Evolutionary conservation across 164 flowering plant genomes (phyloP), one percentile per base, ranked within the genome.

Genomic region (Kalanchoe fedtschenkoi): DNA sequence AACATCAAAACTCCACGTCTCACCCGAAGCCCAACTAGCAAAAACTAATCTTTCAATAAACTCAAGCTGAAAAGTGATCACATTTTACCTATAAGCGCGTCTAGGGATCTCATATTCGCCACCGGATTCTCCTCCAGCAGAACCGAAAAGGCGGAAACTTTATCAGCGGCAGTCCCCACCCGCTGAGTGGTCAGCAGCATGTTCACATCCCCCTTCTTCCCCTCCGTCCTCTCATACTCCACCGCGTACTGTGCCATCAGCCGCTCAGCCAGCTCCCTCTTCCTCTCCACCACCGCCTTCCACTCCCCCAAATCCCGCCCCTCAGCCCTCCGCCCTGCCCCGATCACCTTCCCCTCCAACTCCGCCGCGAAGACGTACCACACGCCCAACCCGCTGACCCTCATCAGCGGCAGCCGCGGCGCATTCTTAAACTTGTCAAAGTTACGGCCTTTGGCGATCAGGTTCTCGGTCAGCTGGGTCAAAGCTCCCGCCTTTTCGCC

Each of bases 81-180:
- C n/a, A n/a, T n/a, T n/a, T 41, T 75, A 89, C 99, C 91, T 58
- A 91, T n/a, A 47, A 95, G 86, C 0, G 84, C 81, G 71, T 95
- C 99, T 22, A 95, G 80, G 0, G 99, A 80, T 62, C 84, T 72
- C 76, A 86, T 51, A 69, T 89, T 95, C 0, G 99, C 96, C 57
- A 91, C 68, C 0, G 97, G 93, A 71, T 95, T 95, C 63, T 91
- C 96, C 61, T 85, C 93, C n/a, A 91, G 77, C 81, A 84, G 41
- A 19, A 89, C 87, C 1, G 91, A 75, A 65, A 77, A 83, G 0
- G 97, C 99, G 0, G 97, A 86, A 3, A 95, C 91, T 72, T 84
- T 91, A 67, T 95, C 99, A 0, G 80, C 77, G 0, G 87, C 89
- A 17, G 99, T 95, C 30, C 97, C 97, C 0, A 96, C 84, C 77